These are phyloP conservation scores for Termitomyces sp. DNA, from an alignment of 768 basidiomycete species.

Conservation along the genomic window DNA sequence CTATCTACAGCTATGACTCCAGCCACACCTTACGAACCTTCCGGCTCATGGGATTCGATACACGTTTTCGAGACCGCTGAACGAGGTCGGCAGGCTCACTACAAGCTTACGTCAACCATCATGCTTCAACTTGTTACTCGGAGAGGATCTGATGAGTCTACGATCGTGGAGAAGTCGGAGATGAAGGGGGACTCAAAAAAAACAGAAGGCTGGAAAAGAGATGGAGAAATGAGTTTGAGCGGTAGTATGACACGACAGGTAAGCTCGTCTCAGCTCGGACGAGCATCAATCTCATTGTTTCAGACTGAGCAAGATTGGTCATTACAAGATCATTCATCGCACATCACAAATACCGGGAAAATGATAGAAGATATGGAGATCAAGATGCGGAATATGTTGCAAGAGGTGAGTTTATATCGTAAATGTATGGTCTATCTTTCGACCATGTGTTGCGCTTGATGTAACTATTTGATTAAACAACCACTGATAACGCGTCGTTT, in stretches of 20 bases:
- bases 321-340: slow-evolving; percentile 73
- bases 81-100: slow-evolving; percentile 88
- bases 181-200: slow-evolving; percentile 34
- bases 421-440: background rate
- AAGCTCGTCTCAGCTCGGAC: slow-evolving; percentile 20
- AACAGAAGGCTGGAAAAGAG: slow-evolving; percentile 46
- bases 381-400: slow-evolving; percentile 94
- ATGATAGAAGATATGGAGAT: slow-evolving; percentile 99
- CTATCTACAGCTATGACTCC: slow-evolving; percentile 55
- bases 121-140: slow-evolving; percentile 87
- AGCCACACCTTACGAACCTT: slow-evolving; percentile 51
- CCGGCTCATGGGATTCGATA: slow-evolving; percentile 96
- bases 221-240: slow-evolving; percentile 80
- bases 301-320: slow-evolving; percentile 88
- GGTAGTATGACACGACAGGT: slow-evolving; percentile 99
- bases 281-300: background rate
- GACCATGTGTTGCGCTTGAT: background rate
- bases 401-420: slow-evolving; percentile 54
- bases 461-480: background rate
- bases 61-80: slow-evolving; percentile 97
- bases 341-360: slow-evolving; percentile 90
- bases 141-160: slow-evolving; percentile 31
- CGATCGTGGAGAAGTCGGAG: slow-evolving; percentile 17
- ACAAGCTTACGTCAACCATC: slow-evolving; percentile 95
- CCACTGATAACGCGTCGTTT: slow-evolving; percentile 2